A percentile compares a stretch with the other conserved stretches of the same genome.
phyloP scores from a whole-genome alignment of 2,329 filamentous ascomycete species.

The Fusarium proliferatum region DNA sequence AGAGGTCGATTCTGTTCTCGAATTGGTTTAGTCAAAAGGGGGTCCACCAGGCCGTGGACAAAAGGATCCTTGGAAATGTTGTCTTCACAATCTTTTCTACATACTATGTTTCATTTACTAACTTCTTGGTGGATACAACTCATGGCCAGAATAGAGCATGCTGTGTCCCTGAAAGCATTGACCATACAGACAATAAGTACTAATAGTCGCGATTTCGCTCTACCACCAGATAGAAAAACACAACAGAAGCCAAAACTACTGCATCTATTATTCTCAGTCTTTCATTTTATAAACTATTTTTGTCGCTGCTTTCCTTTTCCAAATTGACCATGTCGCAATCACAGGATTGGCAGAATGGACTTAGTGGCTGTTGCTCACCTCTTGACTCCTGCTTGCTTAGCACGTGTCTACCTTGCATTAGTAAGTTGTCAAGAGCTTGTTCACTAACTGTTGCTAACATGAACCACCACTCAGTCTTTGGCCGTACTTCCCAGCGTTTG shows the following conservation, averaged over 20 bases:
- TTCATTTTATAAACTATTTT: not conserved
- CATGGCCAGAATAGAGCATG: too few species aligned
- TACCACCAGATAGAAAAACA: too few species aligned
- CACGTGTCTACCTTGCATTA: not conserved
- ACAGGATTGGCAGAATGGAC: not conserved
- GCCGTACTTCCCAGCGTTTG: not conserved
- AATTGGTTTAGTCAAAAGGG: too few species aligned
- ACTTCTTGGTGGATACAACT: too few species aligned
- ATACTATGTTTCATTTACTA: too few species aligned
- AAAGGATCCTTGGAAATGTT: too few species aligned
- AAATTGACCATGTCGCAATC: not conserved
- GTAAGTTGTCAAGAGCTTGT: not conserved
- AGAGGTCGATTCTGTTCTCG: too few species aligned
- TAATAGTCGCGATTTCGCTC: too few species aligned
- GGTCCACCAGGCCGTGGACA: too few species aligned
- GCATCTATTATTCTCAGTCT: not conserved
- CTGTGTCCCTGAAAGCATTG: too few species aligned
- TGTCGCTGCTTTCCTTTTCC: not conserved
- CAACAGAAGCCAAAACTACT: not conserved
- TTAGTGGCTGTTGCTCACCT: not conserved
- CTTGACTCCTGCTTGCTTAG: not conserved
- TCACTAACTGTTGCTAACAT: not conserved
- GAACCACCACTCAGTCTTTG: not conserved
- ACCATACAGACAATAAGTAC: too few species aligned
- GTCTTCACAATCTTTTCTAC: too few species aligned